These are phyloP conservation scores for Komagataella pastoris DNA, from an alignment of 805 yeast species.

Conservation along the genomic window DNA sequence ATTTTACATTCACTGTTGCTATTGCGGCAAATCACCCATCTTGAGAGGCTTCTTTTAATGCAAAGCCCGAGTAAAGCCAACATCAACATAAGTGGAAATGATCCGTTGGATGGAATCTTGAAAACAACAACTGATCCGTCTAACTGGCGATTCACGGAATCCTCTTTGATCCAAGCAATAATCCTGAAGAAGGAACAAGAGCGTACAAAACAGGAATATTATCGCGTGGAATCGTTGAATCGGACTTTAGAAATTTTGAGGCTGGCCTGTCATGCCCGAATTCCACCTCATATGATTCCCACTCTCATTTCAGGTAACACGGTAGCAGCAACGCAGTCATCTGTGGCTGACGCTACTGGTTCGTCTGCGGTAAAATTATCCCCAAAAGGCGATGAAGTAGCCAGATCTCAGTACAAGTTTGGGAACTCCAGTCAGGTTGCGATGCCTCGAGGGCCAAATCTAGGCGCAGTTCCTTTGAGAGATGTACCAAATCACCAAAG, in stretches of 20 bases:
- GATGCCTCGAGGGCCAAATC: constrained; percentile 15
- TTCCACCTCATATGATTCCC: constrained; percentile 5
- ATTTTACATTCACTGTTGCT: not conserved
- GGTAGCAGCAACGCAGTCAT: constrained; percentile 3
- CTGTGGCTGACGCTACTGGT: not conserved
- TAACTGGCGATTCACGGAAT: constrained; percentile 43
- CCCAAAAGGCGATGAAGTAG: not conserved
- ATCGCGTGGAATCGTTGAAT: constrained; percentile 48
- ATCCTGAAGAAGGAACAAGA: constrained; percentile 57
- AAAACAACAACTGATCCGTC: constrained; percentile 10
- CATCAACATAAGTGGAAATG: not conserved
- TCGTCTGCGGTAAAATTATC: not conserved
- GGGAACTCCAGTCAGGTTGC: constrained; percentile 14
- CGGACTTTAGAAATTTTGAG: constrained; percentile 50
- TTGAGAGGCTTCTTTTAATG: not conserved
- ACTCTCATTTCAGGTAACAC: constrained; percentile 2
- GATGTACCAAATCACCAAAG: constrained; percentile 6
- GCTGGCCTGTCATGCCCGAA: constrained; percentile 33
- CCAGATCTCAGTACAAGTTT: constrained; percentile 1
- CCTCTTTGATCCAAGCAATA: constrained; percentile 44
- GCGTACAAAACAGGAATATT: constrained; percentile 67
- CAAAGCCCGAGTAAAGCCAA: not conserved
- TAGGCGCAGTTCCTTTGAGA: constrained; percentile 2
- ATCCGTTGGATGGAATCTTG: not conserved
- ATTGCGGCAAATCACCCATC: not conserved